phyloP scores from a whole-genome alignment of 768 basidiomycete genomes.

The Auriscalpium orientale region DNA sequence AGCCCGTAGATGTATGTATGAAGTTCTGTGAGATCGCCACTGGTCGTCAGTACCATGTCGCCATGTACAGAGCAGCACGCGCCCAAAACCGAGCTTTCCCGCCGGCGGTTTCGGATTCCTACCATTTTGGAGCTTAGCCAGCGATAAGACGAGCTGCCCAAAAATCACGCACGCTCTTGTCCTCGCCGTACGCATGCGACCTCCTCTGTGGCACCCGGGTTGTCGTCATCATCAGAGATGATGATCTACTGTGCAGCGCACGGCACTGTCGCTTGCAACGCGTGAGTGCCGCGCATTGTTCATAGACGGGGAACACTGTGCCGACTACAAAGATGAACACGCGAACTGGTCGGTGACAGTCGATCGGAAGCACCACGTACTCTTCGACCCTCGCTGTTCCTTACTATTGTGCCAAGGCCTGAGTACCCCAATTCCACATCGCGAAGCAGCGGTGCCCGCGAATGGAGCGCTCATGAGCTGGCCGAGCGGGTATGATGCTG shows the following conservation, averaged over 20 bases:
- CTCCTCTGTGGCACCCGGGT: constrained; percentile 76
- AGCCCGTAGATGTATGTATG: constrained; percentile 92
- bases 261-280: constrained; percentile 29
- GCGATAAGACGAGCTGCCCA: background rate
- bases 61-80: constrained; percentile 14
- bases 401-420: too few species aligned
- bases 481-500: too few species aligned
- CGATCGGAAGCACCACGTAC: too few species aligned
- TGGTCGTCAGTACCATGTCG: background rate
- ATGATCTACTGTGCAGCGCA: constrained; percentile 81
- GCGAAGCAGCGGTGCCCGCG: too few species aligned
- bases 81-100: constrained; percentile 90
- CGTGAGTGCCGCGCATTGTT: background rate
- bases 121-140: background rate
- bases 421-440: too few species aligned
- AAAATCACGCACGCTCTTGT: constrained; percentile 57
- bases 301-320: too few species aligned
- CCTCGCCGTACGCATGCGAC: constrained; percentile 72
- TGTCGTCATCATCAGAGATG: constrained; percentile 86
- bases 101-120: constrained; percentile 81
- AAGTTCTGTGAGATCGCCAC: constrained; percentile 45
- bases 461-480: too few species aligned
- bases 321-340: too few species aligned
- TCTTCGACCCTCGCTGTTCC: too few species aligned
- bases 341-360: too few species aligned